Conservation (phyloP, 106 monocot genomes). For the Platanthera guangdongensis region DNA sequence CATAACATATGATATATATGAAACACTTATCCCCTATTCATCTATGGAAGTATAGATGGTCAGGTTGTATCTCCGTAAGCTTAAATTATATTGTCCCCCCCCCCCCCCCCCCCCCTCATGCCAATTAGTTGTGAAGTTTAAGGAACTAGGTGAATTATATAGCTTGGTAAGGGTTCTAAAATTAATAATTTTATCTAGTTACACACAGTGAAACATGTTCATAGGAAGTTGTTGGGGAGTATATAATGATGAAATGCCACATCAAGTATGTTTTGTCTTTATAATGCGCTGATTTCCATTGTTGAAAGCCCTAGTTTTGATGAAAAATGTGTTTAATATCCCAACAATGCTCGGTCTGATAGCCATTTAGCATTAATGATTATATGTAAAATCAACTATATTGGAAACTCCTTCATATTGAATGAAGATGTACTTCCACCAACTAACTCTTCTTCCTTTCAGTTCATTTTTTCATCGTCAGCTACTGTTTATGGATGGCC, state of each 20-base stretch:
- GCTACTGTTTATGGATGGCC: slow-evolving; percentile 89
- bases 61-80: not conserved
- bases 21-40: too few relatives aligned
- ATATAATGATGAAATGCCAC: not conserved
- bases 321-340: not conserved
- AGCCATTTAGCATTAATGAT: not conserved
- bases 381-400: not conserved
- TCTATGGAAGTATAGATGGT: too few relatives aligned
- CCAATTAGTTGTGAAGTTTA: not conserved
- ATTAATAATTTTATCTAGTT: not conserved
- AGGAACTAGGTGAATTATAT: not conserved
- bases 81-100: too few relatives aligned
- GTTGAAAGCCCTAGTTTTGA: not conserved
- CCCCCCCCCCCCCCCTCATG: too few relatives aligned
- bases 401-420: not conserved
- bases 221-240: not conserved
- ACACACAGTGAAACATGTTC: not conserved
- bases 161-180: not conserved
- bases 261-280: not conserved
- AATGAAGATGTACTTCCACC: not conserved
- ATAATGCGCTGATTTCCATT: not conserved
- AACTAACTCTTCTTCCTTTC: slow-evolving; percentile 6
- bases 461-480: slow-evolving; percentile 78
- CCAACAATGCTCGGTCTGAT: not conserved
- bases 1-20: too few relatives aligned